A percentile compares a stretch with the other conserved stretches of the same genome.
These are phyloP conservation scores for Drosera spatulata DNA, from an alignment of 179 eudicot species.

Conservation along the genomic window DNA sequence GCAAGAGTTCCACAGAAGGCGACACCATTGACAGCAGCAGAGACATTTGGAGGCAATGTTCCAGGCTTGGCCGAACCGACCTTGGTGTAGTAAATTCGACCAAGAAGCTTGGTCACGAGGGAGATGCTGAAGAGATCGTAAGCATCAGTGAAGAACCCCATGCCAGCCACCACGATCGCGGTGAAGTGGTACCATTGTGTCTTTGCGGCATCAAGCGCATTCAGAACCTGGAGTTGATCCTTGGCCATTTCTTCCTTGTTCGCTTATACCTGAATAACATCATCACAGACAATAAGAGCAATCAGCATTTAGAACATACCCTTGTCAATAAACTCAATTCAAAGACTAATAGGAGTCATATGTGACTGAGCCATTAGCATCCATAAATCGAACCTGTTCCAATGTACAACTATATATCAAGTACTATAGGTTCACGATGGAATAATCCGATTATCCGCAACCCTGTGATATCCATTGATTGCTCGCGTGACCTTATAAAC, in stretches of 20 bases:
- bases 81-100: slow-evolving; percentile 10
- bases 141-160: slow-evolving; percentile 20
- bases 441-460: too few relatives aligned
- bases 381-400: too few relatives aligned
- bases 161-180: slow-evolving; percentile 14
- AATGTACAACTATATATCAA: too few relatives aligned
- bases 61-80: slow-evolving; percentile 4
- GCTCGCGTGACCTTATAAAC: too few relatives aligned
- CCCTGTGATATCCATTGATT: too few relatives aligned
- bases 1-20: slow-evolving; percentile 16
- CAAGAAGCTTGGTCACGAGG: slow-evolving; percentile 14
- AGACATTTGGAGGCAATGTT: slow-evolving; percentile 8
- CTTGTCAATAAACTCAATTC: too few relatives aligned
- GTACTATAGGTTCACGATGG: too few relatives aligned
- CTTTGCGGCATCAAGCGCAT: slow-evolving; percentile 9
- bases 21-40: slow-evolving; percentile 15
- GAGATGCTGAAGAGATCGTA: slow-evolving; percentile 16
- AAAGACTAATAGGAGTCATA: too few relatives aligned
- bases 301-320: too few relatives aligned
- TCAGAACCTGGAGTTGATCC: slow-evolving; percentile 9
- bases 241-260: background rate
- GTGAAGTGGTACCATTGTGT: slow-evolving; percentile 10
- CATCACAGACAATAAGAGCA: too few relatives aligned
- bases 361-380: too few relatives aligned
- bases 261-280: too few relatives aligned